Conservation (phyloP, 75 land plant genomes). For the Isoetes taiwanensis region DNA sequence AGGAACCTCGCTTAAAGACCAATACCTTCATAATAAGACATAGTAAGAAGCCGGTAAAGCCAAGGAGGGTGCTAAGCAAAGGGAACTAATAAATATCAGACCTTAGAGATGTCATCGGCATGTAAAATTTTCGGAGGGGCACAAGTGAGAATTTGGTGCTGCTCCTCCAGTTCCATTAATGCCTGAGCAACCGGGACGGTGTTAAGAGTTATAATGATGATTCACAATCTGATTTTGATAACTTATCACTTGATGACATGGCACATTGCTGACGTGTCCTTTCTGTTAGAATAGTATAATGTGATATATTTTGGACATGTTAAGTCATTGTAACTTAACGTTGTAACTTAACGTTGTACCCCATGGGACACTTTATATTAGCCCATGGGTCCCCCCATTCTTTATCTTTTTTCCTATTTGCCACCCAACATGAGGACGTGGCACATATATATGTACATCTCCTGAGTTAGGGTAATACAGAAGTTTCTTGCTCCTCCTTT, state of each 20-base stretch:
- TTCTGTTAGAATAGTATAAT: not conserved
- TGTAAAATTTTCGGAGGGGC: slow-evolving; percentile 46
- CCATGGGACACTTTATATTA: too few species aligned
- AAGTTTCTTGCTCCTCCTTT: too few species aligned
- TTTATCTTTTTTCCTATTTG: too few species aligned
- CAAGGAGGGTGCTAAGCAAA: not conserved
- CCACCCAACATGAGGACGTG: too few species aligned
- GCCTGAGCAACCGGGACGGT: slow-evolving; percentile 27
- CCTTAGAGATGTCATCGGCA: slow-evolving; percentile 57
- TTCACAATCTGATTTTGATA: too few species aligned
- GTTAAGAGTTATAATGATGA: not conserved
- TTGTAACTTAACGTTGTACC: not conserved
- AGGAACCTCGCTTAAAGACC: slow-evolving; percentile 47
- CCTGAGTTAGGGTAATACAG: too few species aligned
- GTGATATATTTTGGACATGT: not conserved
- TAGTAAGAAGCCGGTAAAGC: not conserved
- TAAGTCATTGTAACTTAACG: not conserved
- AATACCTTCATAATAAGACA: slow-evolving; percentile 47
- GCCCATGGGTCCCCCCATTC: too few species aligned
- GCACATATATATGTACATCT: too few species aligned
- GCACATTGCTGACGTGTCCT: too few species aligned
- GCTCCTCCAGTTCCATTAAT: slow-evolving; percentile 60
- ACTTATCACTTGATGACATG: too few species aligned
- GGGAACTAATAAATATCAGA: slow-evolving; percentile 4
- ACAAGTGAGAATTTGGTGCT: slow-evolving; percentile 37